Percentiles rank a stretch among this genome's conserved stretches.
Conservation (phyloP, 164 flowering plant species). For the Dillenia turbinata region DNA sequence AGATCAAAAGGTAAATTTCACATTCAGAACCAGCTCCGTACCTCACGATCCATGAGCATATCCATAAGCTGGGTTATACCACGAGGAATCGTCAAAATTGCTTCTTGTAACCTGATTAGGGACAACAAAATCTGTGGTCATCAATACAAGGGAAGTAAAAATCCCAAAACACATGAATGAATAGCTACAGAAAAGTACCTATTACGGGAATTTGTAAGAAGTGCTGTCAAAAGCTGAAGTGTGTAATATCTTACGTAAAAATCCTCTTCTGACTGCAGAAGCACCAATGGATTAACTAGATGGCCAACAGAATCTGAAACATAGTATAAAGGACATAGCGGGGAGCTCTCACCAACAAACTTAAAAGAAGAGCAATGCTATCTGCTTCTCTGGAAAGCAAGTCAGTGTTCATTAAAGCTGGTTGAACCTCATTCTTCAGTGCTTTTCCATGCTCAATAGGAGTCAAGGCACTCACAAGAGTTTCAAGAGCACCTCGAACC, state of each 20-base stretch:
- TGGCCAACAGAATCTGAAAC: conserved; percentile 3
- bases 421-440: conserved; percentile 68
- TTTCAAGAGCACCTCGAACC: conserved; percentile 96
- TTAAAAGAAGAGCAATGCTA: conserved; percentile 83
- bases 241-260: conserved; percentile 95
- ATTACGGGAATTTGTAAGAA: conserved; percentile 72
- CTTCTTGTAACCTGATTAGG: conserved; percentile 88
- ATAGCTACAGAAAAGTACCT: conserved; percentile 41
- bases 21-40: conserved; percentile 18
- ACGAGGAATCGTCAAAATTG: conserved; percentile 85
- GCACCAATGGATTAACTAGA: conserved; percentile 10
- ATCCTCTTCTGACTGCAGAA: conserved; percentile 86
- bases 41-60: conserved; percentile 99
- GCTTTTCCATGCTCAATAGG: conserved; percentile 60
- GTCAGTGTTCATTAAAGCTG: conserved; percentile 89
- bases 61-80: conserved; percentile 97
- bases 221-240: conserved; percentile 88
- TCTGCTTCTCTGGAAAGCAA: conserved; percentile 90
- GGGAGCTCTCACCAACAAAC: conserved; percentile 74
- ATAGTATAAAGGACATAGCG: conserved; percentile 1
- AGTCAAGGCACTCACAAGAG: conserved; percentile 85
- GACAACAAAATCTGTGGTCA: conserved; percentile 12
- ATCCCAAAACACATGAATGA: not conserved
- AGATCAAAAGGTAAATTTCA: not conserved
- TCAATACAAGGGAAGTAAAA: not conserved